A percentile compares a stretch with the other conserved stretches of the same genome.
phyloP scores from a whole-genome alignment of 371 early-diverging fungal species.

The Smittium culicis region DNA sequence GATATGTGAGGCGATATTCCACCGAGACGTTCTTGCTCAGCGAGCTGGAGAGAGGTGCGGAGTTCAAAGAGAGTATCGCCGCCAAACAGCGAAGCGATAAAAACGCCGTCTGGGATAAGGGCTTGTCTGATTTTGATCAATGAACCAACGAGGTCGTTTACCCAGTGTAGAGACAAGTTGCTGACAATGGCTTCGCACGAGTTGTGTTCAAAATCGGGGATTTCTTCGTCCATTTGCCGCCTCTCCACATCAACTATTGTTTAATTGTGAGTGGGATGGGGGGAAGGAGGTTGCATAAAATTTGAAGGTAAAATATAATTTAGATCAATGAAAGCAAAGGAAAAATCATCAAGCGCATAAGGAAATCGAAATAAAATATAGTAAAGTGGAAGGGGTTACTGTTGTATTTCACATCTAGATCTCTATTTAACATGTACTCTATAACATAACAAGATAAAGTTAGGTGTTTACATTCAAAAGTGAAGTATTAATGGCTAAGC shows the following conservation, averaged over 20 bases:
- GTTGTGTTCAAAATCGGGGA: constrained; percentile 57
- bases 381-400: constrained; percentile 25
- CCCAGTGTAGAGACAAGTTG: constrained; percentile 82
- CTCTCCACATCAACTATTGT: constrained; percentile 70
- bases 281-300: too few species aligned
- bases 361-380: background rate
- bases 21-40: constrained; percentile 77
- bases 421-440: constrained; percentile 57
- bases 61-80: constrained; percentile 91
- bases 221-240: constrained; percentile 69
- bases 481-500: background rate
- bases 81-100: constrained; percentile 84
- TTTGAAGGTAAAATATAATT: too few species aligned
- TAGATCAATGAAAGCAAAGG: too few species aligned
- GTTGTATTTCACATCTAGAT: constrained; percentile 41
- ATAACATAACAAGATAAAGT: constrained; percentile 8
- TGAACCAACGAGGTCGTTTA: constrained; percentile 84
- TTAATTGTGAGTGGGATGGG: too few species aligned
- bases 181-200: constrained; percentile 75
- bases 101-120: constrained; percentile 80
- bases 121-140: constrained; percentile 66
- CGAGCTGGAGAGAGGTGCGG: constrained; percentile 71
- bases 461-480: background rate
- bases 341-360: too few species aligned
- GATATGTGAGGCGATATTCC: constrained; percentile 85